Conservation (phyloP, 176 grass and related monocot species). For the Hsuehochloa calcarea region DNA sequence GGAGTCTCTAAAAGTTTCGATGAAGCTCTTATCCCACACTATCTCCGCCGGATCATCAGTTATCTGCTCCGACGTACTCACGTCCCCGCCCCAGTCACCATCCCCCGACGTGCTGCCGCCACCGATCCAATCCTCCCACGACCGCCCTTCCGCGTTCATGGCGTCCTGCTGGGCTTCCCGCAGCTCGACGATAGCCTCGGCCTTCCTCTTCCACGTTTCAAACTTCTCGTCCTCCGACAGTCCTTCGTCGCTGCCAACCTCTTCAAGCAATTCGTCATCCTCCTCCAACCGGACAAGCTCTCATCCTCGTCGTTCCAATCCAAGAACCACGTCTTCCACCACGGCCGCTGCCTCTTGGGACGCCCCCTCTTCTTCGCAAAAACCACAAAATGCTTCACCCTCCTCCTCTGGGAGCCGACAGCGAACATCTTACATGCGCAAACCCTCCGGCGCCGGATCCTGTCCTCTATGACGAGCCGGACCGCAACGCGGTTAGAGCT, state of each 20-base stretch:
- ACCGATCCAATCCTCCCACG: slow-evolving; percentile 58
- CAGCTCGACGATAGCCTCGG: slow-evolving; percentile 56
- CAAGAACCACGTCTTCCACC: slow-evolving; percentile 46
- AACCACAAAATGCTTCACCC: slow-evolving; percentile 3
- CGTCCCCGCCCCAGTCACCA: background rate
- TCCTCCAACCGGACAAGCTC: background rate
- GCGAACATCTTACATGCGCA: slow-evolving; percentile 41
- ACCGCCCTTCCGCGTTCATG: slow-evolving; percentile 39
- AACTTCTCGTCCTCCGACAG: slow-evolving; percentile 50
- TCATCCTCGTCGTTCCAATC: background rate
- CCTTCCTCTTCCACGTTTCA: slow-evolving; percentile 54
- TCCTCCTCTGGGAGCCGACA: slow-evolving; percentile 30
- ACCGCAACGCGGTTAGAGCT: background rate
- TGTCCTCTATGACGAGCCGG: background rate
- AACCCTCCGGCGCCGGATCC: background rate
- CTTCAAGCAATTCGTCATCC: background rate
- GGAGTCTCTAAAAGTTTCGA: slow-evolving; percentile 39
- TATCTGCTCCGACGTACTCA: slow-evolving; percentile 29
- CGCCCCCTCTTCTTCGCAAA: slow-evolving; percentile 23
- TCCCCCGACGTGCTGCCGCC: slow-evolving; percentile 13
- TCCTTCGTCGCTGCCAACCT: background rate
- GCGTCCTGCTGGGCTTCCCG: slow-evolving; percentile 44
- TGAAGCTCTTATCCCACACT: slow-evolving; percentile 49
- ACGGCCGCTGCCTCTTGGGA: slow-evolving; percentile 31
- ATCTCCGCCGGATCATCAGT: slow-evolving; percentile 45